These are phyloP conservation scores for Aegilops bicornis DNA, from an alignment of 176 grass and related monocot genomes.

Conservation along the genomic window DNA sequence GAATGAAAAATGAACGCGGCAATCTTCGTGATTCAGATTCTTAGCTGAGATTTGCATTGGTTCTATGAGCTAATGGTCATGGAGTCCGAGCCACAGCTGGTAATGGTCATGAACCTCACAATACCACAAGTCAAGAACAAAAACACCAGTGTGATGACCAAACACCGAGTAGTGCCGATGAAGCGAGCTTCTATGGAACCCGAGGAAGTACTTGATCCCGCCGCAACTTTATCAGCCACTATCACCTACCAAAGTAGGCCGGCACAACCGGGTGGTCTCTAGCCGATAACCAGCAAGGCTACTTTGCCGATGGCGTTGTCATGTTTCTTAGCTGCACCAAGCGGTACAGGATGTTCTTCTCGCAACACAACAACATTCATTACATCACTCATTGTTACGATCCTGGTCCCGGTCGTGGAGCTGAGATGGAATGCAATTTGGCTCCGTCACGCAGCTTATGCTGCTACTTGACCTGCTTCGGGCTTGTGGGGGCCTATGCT, in stretches of 20 bases:
- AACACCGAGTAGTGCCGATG: background rate
- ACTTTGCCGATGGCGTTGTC: slow-evolving; percentile 30
- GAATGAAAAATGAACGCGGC: background rate
- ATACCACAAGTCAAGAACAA: background rate
- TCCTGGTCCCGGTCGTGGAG: slow-evolving; percentile 24
- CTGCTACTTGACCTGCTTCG: slow-evolving; percentile 37
- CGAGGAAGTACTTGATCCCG: slow-evolving; percentile 48
- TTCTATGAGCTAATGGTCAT: background rate
- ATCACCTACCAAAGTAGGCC: slow-evolving; percentile 46
- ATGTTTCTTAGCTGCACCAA: slow-evolving; percentile 7
- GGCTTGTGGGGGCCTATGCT: slow-evolving; percentile 51
- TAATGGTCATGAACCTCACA: background rate
- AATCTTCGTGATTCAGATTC: background rate
- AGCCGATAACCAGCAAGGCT: slow-evolving; percentile 39
- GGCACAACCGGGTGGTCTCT: slow-evolving; percentile 37
- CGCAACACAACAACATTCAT: slow-evolving; percentile 42
- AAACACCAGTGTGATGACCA: background rate
- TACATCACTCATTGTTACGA: slow-evolving; percentile 39
- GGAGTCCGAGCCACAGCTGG: background rate
- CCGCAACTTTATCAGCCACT: slow-evolving; percentile 44
- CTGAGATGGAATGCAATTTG: slow-evolving; percentile 24
- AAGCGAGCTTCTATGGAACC: slow-evolving; percentile 45
- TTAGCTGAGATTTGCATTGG: background rate
- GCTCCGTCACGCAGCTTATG: slow-evolving; percentile 33
- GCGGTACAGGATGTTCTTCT: slow-evolving; percentile 45